Evolutionary conservation across 1,139 yeast species (phyloP), one percentile per base, ranked within the genome.

Genomic region (Kodamaea anthophila): DNA sequence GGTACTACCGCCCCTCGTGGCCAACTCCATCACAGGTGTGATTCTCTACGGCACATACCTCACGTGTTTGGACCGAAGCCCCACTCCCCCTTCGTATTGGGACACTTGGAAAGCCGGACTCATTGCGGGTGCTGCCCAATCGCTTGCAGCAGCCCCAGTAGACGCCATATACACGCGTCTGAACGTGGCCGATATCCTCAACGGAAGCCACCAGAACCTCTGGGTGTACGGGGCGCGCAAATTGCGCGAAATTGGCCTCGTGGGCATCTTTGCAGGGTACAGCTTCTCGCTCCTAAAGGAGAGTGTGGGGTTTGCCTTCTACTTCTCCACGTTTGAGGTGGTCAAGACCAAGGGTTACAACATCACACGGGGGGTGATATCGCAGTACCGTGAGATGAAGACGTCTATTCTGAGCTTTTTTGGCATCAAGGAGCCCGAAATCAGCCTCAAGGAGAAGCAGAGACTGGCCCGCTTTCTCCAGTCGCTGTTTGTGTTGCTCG

Each of bases 101-200:
- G 87, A 82, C 46, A 77, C 93, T 1, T 74, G 86, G 60, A 55
- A 74, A 32, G 86, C 96, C 0, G 97, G 97, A 0, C 77, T 79
- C 36, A 43, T 84, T 0, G 96, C 96, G 0, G 96, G 96, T 1
- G 75, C 79, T 0, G 75, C 77, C 9, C 96, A 91, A 45, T 82
- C 94, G 11, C 58, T 85, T n/a, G 91, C 87, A 1, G 95, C 96
- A 1, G 94, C 96, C 2, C 97, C 97, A 0, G 70, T 88, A 3
- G 96, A 88, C 55, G 96, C 96, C 6, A 77, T 88, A 5, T 84
- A 82, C 45, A 76, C 94, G 1, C 65, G 96, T 42, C 83, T 87
- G 47, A 68, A 78, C 2, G 81, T 86, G 1, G 71, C 81, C 5
- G 95, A 85, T 42, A 59, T 86, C 39, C 55, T 86, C 15, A 69